Conservation (phyloP, 2,329 filamentous ascomycete species). For the Cladosporium sp. region DNA sequence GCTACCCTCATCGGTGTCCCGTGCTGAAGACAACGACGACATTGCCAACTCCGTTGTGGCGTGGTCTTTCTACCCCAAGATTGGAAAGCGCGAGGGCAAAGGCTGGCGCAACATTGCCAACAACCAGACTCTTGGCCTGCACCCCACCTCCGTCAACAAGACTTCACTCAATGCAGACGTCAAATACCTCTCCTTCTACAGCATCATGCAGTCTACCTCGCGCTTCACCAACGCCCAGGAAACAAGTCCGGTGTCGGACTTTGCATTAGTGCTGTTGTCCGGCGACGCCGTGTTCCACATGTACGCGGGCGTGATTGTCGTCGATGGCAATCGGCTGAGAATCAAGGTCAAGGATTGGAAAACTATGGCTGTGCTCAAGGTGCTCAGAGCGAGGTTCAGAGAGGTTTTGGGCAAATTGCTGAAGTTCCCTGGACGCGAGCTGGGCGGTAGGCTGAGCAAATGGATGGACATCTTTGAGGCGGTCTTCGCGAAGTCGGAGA, state of each 20-base stretch:
- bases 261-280: conserved; percentile 78
- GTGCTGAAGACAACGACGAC: conserved; percentile 74
- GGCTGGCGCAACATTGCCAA: conserved; percentile 89
- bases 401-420: conserved; percentile 72
- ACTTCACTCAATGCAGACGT: conserved; percentile 44
- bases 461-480: conserved; percentile 38
- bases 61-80: conserved; percentile 93
- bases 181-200: conserved; percentile 89
- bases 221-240: conserved; percentile 85
- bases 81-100: conserved; percentile 78
- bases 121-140: conserved; percentile 83
- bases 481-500: conserved; percentile 24
- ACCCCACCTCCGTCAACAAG: conserved; percentile 87
- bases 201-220: conserved; percentile 90
- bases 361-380: conserved; percentile 82
- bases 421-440: conserved; percentile 45
- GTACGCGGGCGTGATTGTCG: conserved; percentile 78
- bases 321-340: conserved; percentile 82
- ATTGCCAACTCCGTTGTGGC: conserved; percentile 79
- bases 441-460: conserved; percentile 37
- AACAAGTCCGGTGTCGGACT: conserved; percentile 61
- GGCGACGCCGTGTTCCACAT: conserved; percentile 89
- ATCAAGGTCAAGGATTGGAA: conserved; percentile 88
- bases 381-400: conserved; percentile 66
- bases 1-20: conserved; percentile 70